These are phyloP conservation scores for Pythium guiyangense DNA, from an alignment of 352 stramenopile genomes.

Conservation along the genomic window DNA sequence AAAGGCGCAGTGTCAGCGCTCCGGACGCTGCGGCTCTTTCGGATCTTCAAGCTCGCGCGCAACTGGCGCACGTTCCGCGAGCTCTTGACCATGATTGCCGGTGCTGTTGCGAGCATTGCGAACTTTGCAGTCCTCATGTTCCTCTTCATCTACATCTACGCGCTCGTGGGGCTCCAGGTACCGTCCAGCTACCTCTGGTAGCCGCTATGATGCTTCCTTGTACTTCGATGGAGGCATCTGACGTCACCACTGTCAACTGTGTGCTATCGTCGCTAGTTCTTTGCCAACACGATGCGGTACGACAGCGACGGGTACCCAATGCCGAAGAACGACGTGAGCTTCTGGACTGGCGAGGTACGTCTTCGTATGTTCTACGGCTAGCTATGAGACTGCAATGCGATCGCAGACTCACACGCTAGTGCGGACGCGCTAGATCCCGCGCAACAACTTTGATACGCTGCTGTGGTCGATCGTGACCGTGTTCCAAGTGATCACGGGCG, in stretches of 20 bases:
- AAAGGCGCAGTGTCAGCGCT: slow-evolving; percentile 81
- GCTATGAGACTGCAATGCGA: no score
- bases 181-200: no score
- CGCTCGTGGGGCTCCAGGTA: slow-evolving; percentile 86
- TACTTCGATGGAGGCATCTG: no score
- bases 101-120: slow-evolving; percentile 89
- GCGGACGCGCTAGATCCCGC: slow-evolving; percentile 52
- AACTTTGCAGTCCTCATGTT: slow-evolving; percentile 94
- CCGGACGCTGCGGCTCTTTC: slow-evolving; percentile 87
- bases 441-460: slow-evolving; percentile 89
- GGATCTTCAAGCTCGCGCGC: slow-evolving; percentile 93
- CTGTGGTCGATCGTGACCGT: slow-evolving; percentile 79
- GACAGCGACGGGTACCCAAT: slow-evolving; percentile 71
- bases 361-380: no score
- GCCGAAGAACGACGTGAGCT: slow-evolving; percentile 34
- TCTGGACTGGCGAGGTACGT: slow-evolving; percentile 55
- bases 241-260: no score
- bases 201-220: no score
- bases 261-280: slow-evolving; percentile 59
- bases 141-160: slow-evolving; percentile 95
- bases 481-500: slow-evolving; percentile 92
- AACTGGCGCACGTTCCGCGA: slow-evolving; percentile 91
- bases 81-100: slow-evolving; percentile 87
- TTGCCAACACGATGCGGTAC: slow-evolving; percentile 93
- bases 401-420: no score